These are phyloP conservation scores for Nitzschia palea DNA, from an alignment of 108 stramenopile genomes.

Conservation along the genomic window DNA sequence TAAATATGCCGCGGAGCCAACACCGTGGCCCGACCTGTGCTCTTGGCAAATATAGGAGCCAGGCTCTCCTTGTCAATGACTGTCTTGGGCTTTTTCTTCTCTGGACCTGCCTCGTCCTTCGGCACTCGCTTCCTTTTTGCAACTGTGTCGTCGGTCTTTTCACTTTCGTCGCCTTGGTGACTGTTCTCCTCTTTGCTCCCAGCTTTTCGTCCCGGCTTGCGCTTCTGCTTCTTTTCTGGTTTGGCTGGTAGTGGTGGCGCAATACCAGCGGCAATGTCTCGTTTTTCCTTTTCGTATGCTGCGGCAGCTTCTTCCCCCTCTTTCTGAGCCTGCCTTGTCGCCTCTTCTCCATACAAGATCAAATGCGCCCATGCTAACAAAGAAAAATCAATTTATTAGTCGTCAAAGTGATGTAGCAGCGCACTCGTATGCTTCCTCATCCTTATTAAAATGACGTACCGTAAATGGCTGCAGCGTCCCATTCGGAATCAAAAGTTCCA, in stretches of 20 bases:
- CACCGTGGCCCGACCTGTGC: slow-evolving; percentile 43
- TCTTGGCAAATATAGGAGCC: slow-evolving; percentile 33
- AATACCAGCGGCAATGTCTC: slow-evolving; percentile 75
- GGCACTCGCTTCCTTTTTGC: slow-evolving; percentile 23
- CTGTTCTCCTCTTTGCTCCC: slow-evolving; percentile 15
- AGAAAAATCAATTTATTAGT: background rate
- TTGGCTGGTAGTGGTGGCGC: slow-evolving; percentile 54
- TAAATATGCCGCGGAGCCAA: slow-evolving; percentile 49
- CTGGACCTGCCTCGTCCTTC: slow-evolving; percentile 3
- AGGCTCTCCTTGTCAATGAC: slow-evolving; percentile 32
- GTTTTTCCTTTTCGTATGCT: slow-evolving; percentile 77
- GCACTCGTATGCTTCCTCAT: too few species aligned
- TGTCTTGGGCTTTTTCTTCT: slow-evolving; percentile 25
- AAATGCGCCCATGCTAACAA: slow-evolving; percentile 79
- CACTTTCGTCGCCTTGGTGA: slow-evolving; percentile 22
- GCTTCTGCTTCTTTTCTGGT: slow-evolving; percentile 51
- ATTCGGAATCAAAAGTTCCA: slow-evolving; percentile 89
- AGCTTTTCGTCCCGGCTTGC: slow-evolving; percentile 32
- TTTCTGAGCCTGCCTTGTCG: slow-evolving; percentile 76
- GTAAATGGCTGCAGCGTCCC: slow-evolving; percentile 90
- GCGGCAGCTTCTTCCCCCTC: slow-evolving; percentile 91
- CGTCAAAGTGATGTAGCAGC: too few species aligned
- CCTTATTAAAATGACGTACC: slow-evolving; percentile 35
- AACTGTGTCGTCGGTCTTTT: slow-evolving; percentile 13
- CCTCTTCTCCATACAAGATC: slow-evolving; percentile 87